Base-by-base conservation (phyloP, 768 basidiomycete species). In the Hygrocybe coccinea region DNA sequence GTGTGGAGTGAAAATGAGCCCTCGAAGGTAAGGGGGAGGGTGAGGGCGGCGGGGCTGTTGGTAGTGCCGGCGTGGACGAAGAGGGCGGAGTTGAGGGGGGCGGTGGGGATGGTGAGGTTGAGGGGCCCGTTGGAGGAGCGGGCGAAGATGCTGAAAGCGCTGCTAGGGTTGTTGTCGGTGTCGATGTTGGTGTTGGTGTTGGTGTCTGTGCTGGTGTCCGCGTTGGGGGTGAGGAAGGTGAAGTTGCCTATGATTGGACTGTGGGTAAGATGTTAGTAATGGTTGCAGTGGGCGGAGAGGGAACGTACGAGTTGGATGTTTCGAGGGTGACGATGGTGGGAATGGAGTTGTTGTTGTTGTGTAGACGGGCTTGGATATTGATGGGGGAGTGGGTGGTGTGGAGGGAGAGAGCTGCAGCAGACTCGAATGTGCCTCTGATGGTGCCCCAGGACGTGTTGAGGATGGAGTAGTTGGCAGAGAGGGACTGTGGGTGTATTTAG, bases 381-480 rank as follows among this genome's bases (percentile, higher is more conserved):
- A 86, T 74, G 2, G 49, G 65, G 1, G 70, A 70, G 58, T 83
- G 81, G 19, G 70, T 59, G n/a, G 76, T 76, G 11, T 59, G n/a
- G n/a, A 76, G 56, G 3, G 41, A 56, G 14, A 76, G 64, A 19
- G 63, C 63, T 0, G 60, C 57, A 0, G 71, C 66, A 8, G 67
- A 62, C 19, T 73, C 72, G 68, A 79, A 82, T 33, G 58, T 61
- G 9, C 84, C 84, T 2, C 57, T 56, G 34, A 86, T 80, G 7
- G 59, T 62, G n/a, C 73, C 74, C 48, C 81, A 83, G 5, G 70
- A 59, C 1, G 78, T 78, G 21, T 59, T 50, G 5, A 75, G 47
- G 1, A 49, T 55, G 8, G 64, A 71, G 21, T 66, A 62, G 15
- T 52, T 55, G 0, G 72, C 69, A 17, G 60, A 60, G 11, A 78